phyloP scores from a whole-genome alignment of 1,139 yeast species.

The Suhomyces atakaporum region DNA sequence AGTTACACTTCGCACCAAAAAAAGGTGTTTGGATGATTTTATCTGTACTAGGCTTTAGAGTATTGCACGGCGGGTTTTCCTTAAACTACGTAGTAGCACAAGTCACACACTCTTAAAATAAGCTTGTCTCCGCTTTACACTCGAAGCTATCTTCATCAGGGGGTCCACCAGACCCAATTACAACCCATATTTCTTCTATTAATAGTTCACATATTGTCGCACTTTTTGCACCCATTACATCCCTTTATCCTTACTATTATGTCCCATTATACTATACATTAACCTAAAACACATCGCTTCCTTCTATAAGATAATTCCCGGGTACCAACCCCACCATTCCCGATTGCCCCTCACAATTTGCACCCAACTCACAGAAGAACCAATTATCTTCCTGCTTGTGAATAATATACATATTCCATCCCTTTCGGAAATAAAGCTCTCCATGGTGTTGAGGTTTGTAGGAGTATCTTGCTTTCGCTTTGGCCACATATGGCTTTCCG shows the following conservation, averaged over 20 bases:
- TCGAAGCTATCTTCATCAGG: too few relatives aligned
- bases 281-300: conserved; percentile 14
- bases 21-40: too few relatives aligned
- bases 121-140: too few relatives aligned
- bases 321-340: conserved; percentile 75
- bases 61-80: too few relatives aligned
- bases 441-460: conserved; percentile 80
- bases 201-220: too few relatives aligned
- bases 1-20: too few relatives aligned
- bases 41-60: too few relatives aligned
- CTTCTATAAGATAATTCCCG: conserved; percentile 59
- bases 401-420: conserved; percentile 69
- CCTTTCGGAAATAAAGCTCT: conserved; percentile 72
- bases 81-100: too few relatives aligned
- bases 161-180: too few relatives aligned
- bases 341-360: conserved; percentile 47
- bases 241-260: too few relatives aligned
- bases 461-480: conserved; percentile 69
- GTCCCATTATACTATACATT: conserved; percentile 1
- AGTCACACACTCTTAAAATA: too few relatives aligned
- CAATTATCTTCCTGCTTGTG: conserved; percentile 86
- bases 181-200: too few relatives aligned
- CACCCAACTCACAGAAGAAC: conserved; percentile 79
- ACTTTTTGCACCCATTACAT: background rate
- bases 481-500: conserved; percentile 55